Evolutionary conservation across 148 eudicot genomes (phyloP).

Genomic region (Hydrangea macrophylla): DNA sequence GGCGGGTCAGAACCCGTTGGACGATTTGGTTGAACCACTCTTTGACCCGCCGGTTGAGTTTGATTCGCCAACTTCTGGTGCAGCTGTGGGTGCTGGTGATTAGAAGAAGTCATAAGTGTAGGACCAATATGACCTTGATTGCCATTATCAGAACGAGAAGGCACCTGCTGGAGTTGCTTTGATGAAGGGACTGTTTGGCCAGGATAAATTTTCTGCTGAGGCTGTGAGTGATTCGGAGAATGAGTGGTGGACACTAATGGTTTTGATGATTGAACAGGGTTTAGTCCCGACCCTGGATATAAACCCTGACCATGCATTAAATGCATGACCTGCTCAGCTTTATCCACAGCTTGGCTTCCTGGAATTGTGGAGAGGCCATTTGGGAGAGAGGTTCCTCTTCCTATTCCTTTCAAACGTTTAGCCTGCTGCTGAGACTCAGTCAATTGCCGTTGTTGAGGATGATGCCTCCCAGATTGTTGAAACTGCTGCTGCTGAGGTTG

Average conservation of each 20-base stretch:
- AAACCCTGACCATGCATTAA: conserved; percentile 8
- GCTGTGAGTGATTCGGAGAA: conserved; percentile 22
- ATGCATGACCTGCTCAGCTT: conserved; percentile 43
- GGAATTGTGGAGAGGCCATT: conserved; percentile 51
- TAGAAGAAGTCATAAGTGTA: conserved; percentile 32
- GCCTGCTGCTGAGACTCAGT: conserved; percentile 56
- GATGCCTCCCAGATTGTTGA: conserved; percentile 64
- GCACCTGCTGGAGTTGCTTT: conserved; percentile 49
- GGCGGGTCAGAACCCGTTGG: conserved; percentile 38
- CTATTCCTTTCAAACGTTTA: conserved; percentile 61
- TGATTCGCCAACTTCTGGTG: conserved; percentile 41
- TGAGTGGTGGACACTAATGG: conserved; percentile 8
- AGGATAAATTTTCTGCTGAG: conserved; percentile 46
- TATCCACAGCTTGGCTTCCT: conserved; percentile 54
- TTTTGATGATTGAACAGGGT: conserved; percentile 18
- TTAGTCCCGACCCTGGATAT: neutral
- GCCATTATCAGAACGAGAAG: conserved; percentile 46
- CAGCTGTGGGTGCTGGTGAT: conserved; percentile 40
- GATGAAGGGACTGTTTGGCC: conserved; percentile 35
- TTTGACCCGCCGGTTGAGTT: conserved; percentile 41
- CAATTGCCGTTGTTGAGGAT: conserved; percentile 67
- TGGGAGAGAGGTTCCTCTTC: conserved; percentile 53
- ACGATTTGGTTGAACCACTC: conserved; percentile 41
- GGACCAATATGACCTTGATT: conserved; percentile 37
- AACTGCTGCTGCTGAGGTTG: conserved; percentile 41